Evolutionary conservation across 1,284 basidiomycete species (phyloP).

Genomic region (Trichosporon sp.): DNA sequence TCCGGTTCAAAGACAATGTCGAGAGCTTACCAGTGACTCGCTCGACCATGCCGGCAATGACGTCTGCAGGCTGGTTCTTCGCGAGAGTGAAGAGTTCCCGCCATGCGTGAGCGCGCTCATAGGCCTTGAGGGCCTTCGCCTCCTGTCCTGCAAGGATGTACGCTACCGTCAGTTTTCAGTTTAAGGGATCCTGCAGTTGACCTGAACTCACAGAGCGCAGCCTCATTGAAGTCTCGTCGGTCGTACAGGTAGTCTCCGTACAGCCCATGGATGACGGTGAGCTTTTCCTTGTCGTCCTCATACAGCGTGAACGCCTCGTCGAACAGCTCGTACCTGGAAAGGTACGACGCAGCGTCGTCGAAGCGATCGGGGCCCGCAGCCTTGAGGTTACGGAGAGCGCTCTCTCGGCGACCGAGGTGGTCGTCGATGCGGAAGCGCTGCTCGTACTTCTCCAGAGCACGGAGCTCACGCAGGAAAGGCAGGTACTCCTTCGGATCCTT

Average conservation of each 20-base stretch:
- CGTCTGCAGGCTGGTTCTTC: conserved; percentile 59
- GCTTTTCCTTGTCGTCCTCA: conserved; percentile 64
- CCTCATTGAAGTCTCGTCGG: conserved; percentile 76
- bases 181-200: not conserved
- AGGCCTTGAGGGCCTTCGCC: conserved; percentile 76
- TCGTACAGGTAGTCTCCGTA: conserved; percentile 91
- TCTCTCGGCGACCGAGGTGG: conserved; percentile 74
- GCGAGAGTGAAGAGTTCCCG: conserved; percentile 85
- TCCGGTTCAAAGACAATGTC: not conserved
- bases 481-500: conserved; percentile 98
- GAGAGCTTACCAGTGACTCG: conserved; percentile 68
- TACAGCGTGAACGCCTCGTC: conserved; percentile 73
- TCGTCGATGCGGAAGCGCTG: conserved; percentile 93
- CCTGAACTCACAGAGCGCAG: conserved; percentile 68
- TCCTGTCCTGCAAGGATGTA: conserved; percentile 69
- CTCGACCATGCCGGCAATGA: conserved; percentile 67
- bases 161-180: conserved; percentile 59
- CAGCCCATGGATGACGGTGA: conserved; percentile 70
- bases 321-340: conserved; percentile 77
- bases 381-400: conserved; percentile 75
- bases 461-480: conserved; percentile 89
- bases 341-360: conserved; percentile 76
- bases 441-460: conserved; percentile 75
- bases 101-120: conserved; percentile 85
- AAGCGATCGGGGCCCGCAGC: conserved; percentile 66